A percentile compares a stretch with the other conserved stretches of the same genome.
Conservation (phyloP, 345 rosid genomes). For the Bruguiera gymnorhiza region DNA sequence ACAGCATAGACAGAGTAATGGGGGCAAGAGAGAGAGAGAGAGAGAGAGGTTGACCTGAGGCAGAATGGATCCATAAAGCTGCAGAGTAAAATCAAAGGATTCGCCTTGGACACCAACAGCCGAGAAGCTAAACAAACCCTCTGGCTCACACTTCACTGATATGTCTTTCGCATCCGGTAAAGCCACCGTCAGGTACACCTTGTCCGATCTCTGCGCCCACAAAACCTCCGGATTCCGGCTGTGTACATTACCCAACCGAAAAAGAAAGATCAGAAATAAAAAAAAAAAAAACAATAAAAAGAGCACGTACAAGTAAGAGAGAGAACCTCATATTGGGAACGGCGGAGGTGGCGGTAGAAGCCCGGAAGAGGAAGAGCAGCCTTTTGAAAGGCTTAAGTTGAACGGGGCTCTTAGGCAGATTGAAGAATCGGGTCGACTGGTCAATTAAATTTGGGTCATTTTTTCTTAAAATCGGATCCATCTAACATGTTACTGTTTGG, state of each 20-base stretch:
- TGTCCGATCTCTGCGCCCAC: constrained; percentile 94
- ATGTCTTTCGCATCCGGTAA: constrained; percentile 84
- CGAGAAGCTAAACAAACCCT: constrained; percentile 71
- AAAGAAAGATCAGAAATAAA: neutral
- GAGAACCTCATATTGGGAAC: neutral
- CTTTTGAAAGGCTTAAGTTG: neutral
- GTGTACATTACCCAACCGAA: constrained; percentile 1
- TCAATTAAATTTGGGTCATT: too few species aligned
- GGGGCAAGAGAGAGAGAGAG: neutral
- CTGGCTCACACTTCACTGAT: constrained; percentile 69
- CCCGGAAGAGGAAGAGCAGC: neutral
- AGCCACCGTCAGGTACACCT: constrained; percentile 68
- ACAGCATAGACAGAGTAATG: too few species aligned
- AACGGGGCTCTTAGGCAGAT: neutral
- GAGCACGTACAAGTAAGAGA: neutral
- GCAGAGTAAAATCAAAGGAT: constrained; percentile 58
- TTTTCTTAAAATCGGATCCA: too few species aligned
- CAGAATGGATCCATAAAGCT: constrained; percentile 53
- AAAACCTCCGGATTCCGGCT: constrained; percentile 94
- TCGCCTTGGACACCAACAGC: constrained; percentile 73
- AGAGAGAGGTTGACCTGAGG: constrained; percentile 47
- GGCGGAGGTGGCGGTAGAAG: neutral
- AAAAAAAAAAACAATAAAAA: neutral
- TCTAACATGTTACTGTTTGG: too few species aligned
- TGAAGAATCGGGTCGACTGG: neutral